Base-by-base conservation (phyloP, 2,329 filamentous ascomycete genomes). In the Dendryphion nanum region DNA sequence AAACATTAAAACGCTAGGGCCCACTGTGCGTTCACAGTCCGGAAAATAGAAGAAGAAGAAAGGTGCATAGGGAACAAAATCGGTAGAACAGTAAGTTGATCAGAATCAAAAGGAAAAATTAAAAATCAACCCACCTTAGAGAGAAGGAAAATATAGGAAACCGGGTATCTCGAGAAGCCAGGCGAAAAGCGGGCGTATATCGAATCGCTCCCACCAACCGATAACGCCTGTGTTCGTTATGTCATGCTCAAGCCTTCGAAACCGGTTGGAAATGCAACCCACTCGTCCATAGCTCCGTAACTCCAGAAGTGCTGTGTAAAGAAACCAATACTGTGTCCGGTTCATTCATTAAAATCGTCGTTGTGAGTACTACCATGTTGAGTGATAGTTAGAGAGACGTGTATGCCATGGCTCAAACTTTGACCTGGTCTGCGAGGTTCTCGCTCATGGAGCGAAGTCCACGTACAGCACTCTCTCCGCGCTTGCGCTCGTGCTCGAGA, bases 391-490 rank as follows among this genome's bases (percentile, higher is more conserved):
- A n/a, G n/a, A n/a, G n/a, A n/a, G n/a, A n/a, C n/a, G n/a, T n/a
- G n/a, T n/a, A n/a, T n/a, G n/a, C n/a, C 10, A 30, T n/a, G 13
- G 12, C 12, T 52, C 38, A 77, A 33, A 77, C 65, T 45, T 78
- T 75, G 71, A 78, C 76, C 8, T 65, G 65, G 33, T 76, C 75
- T 33, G 71, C 67, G 37, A 77, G 67, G 38, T 76, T 72, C 53
- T 78, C 73, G 45, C 74, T 77, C 68, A 76, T 69, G n/a, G n/a
- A n/a, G n/a, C n/a, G n/a, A 3, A 71, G 14, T 7, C 14, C 72
- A 23, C 74, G 66, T 10, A 75, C 69, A 16, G 62, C 67, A 28
- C 70, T 71, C 45, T 70, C 73, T 36, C 73, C 69, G 28, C 73
- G 67, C 40, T 73, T 68, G 15, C 28, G 42, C 21, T 73, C 69